phyloP scores from a whole-genome alignment of 1,139 yeast genomes.

The Nakaseomyces glabratus region DNA sequence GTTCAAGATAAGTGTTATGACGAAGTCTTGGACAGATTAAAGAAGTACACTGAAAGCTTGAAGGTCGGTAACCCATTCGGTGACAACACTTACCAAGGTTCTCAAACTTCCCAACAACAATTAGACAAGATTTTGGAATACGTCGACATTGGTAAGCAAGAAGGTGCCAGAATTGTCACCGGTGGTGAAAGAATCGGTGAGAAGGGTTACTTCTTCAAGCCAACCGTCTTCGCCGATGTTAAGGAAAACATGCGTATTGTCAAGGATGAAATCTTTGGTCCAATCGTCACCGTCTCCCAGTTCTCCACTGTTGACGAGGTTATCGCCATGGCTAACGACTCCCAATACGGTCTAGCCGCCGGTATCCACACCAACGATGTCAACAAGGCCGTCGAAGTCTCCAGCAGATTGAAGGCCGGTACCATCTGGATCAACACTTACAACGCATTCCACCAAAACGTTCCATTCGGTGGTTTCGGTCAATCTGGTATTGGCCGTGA shows the following conservation, averaged over 20 bases:
- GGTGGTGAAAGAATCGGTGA: conserved; percentile 52
- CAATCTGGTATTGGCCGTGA: conserved; percentile 67
- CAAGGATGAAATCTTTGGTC: conserved; percentile 78
- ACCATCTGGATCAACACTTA: conserved; percentile 50
- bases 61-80: conserved; percentile 71
- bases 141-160: conserved; percentile 47
- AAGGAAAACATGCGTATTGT: conserved; percentile 57
- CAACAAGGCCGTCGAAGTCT: conserved; percentile 48
- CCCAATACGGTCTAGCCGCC: conserved; percentile 66
- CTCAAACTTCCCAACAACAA: conserved; percentile 53
- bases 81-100: conserved; percentile 52
- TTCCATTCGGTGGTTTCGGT: conserved; percentile 53
- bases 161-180: conserved; percentile 51
- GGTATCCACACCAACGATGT: conserved; percentile 57
- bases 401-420: conserved; percentile 61
- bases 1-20: conserved; percentile 57
- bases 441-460: conserved; percentile 53
- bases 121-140: conserved; percentile 50
- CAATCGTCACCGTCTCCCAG: conserved; percentile 59
- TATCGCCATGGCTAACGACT: conserved; percentile 50
- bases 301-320: conserved; percentile 58
- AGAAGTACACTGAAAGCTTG: conserved; percentile 58
- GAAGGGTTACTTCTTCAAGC: conserved; percentile 67
- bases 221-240: conserved; percentile 72
- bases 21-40: conserved; percentile 41